Evolutionary conservation across 345 rosid genomes (phyloP).

Genomic region (Trapa incisa): DNA sequence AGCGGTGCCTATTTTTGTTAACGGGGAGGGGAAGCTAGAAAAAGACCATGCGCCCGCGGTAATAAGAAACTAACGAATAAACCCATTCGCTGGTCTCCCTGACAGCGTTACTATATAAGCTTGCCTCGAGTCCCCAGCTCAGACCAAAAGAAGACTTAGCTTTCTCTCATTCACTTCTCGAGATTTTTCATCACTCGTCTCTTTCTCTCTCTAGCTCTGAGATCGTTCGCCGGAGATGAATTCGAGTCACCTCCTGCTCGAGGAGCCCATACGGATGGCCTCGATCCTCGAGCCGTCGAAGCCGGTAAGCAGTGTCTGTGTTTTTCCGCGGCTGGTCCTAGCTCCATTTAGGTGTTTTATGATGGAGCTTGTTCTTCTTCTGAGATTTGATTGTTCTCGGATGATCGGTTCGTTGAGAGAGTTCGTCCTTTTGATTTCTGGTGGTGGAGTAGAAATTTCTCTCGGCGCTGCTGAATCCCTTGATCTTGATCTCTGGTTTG

Average conservation of each 20-base stretch:
- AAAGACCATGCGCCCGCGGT: too few relatives aligned
- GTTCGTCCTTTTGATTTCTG: background rate
- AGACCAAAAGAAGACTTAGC: background rate
- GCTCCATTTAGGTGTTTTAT: background rate
- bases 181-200: too few relatives aligned
- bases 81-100: background rate
- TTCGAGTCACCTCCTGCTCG: constrained; percentile 34
- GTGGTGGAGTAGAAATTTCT: background rate
- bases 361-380: background rate
- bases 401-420: background rate
- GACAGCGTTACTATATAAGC: background rate
- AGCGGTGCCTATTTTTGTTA: too few relatives aligned
- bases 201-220: too few relatives aligned
- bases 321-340: background rate
- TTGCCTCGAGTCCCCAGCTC: background rate
- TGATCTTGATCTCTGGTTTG: background rate
- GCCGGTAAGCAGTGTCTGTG: constrained; percentile 15
- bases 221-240: constrained; percentile 16
- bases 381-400: background rate
- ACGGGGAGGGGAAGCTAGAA: too few relatives aligned
- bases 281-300: constrained; percentile 61
- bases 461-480: background rate
- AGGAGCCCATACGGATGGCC: constrained; percentile 53
- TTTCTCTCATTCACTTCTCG: too few relatives aligned
- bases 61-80: background rate